phyloP scores from a whole-genome alignment of 2,329 filamentous ascomycete genomes.

The Stromatinia cepivora region DNA sequence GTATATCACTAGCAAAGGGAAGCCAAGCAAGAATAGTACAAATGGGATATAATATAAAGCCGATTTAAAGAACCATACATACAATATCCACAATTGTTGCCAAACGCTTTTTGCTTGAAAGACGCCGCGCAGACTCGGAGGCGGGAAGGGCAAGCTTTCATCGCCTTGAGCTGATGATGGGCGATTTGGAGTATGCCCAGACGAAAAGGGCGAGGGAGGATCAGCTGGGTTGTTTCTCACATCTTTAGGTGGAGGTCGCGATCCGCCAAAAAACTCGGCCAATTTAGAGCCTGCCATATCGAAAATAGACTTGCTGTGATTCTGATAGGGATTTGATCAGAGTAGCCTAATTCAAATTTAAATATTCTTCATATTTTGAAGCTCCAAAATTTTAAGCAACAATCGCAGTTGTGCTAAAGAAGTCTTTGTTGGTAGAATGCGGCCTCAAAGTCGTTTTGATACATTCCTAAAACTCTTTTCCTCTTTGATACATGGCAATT shows the following conservation, averaged over 20 bases:
- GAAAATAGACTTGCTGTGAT: background rate
- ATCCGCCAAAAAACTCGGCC: no score
- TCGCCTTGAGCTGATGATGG: background rate
- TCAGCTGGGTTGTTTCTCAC: no score
- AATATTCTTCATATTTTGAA: background rate
- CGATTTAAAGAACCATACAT: background rate
- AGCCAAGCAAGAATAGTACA: background rate
- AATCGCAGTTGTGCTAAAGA: background rate
- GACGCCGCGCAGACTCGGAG: background rate
- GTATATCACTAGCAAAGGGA: background rate
- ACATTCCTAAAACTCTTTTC: conserved; percentile 11
- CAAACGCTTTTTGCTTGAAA: background rate
- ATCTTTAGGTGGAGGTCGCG: no score
- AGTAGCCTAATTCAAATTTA: background rate
- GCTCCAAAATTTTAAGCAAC: background rate
- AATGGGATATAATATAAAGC: background rate
- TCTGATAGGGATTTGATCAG: background rate
- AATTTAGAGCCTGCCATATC: background rate
- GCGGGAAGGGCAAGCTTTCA: background rate
- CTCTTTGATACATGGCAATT: background rate
- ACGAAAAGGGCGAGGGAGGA: no score
- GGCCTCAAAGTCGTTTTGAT: background rate
- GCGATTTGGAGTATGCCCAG: background rate
- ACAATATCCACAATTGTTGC: background rate
- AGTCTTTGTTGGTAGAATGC: conserved; percentile 19